Conservation (phyloP, 139 green algal species). For the Volvox reticuliferus region DNA sequence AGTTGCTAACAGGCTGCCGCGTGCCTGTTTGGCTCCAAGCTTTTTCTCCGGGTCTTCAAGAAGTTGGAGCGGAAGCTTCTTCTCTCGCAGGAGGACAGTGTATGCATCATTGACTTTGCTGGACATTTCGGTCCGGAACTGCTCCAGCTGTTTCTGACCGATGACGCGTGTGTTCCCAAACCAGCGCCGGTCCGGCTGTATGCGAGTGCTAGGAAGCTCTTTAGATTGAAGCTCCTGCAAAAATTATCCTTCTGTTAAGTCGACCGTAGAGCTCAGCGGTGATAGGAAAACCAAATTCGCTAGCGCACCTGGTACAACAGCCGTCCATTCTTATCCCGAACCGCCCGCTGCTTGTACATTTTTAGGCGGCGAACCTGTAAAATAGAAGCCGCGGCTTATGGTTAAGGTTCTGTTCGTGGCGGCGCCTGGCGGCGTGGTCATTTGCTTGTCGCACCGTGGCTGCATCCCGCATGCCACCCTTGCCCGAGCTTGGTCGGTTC, state of each 20-base stretch:
- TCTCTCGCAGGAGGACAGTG: constrained; percentile 94
- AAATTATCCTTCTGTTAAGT: neutral
- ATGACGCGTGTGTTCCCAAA: constrained; percentile 98
- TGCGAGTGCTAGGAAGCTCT: constrained; percentile 95
- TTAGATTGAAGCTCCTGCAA: constrained; percentile 92
- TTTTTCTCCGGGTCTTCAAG: constrained; percentile 90
- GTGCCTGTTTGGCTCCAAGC: constrained; percentile 58
- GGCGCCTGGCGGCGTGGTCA: neutral
- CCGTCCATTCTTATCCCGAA: constrained; percentile 92
- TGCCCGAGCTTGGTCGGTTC: constrained; percentile 74
- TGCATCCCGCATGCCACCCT: constrained; percentile 74
- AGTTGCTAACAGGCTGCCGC: constrained; percentile 83
- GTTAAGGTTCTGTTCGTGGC: neutral
- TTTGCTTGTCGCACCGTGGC: constrained; percentile 74
- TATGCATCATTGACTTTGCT: constrained; percentile 93
- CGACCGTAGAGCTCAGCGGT: neutral
- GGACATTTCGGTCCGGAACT: constrained; percentile 96
- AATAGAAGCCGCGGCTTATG: neutral
- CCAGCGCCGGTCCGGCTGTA: constrained; percentile 96
- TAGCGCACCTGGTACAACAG: constrained; percentile 82
- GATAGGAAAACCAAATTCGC: neutral
- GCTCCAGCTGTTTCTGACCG: constrained; percentile 96
- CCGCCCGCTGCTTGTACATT: constrained; percentile 95
- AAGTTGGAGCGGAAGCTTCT: constrained; percentile 96
- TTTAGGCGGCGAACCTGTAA: constrained; percentile 90